Conservation (phyloP, 208 protist genomes). For the Trypanosoma mega region DNA sequence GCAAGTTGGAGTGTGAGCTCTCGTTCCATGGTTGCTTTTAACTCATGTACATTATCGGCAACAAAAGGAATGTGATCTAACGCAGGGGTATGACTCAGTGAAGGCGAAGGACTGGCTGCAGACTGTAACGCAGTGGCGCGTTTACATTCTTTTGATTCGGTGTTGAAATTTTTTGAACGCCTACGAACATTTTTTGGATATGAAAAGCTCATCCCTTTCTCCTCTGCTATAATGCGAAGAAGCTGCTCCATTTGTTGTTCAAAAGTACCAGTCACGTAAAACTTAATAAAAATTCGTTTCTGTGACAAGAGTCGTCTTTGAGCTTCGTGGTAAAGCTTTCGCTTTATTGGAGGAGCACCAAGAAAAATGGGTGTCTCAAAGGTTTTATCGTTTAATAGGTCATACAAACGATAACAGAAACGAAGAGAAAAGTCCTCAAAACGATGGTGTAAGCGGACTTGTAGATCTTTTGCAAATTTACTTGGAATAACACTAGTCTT, state of each 20-base stretch:
- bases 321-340: background rate
- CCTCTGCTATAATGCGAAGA: constrained; percentile 20
- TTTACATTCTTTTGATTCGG: too few species aligned
- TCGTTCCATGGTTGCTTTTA: constrained; percentile 37
- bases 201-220: background rate
- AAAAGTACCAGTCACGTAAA: constrained; percentile 14
- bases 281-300: constrained; percentile 11
- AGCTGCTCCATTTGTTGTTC: constrained; percentile 18
- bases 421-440: constrained; percentile 20
- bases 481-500: constrained; percentile 14
- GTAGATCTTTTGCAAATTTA: constrained; percentile 11
- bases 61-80: constrained; percentile 29
- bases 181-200: too few species aligned
- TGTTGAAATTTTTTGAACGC: too few species aligned
- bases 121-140: too few species aligned
- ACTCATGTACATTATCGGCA: constrained; percentile 4
- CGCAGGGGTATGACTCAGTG: background rate
- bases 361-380: too few species aligned
- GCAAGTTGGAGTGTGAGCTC: constrained; percentile 58
- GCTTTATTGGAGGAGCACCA: background rate
- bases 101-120: background rate
- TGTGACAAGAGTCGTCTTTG: constrained; percentile 2
- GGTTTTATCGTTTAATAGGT: too few species aligned
- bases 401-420: constrained; percentile 23
- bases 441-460: constrained; percentile 8